Evolutionary conservation across 371 early-diverging fungal species (phyloP), one percentile per base, ranked within the genome.

Genomic region (Mucor mucedo): DNA sequence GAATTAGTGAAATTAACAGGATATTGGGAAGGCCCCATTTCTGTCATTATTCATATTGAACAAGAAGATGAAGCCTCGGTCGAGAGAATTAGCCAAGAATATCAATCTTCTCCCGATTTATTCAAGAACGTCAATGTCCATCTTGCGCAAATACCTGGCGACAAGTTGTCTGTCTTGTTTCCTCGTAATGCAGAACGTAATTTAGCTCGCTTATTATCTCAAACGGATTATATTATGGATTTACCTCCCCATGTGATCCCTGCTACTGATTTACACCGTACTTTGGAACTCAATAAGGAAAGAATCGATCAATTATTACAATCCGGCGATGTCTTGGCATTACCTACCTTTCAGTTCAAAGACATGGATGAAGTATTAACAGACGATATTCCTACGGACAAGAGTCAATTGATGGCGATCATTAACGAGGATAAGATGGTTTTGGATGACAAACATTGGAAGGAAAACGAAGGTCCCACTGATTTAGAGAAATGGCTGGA

Each of bases 181-280:
- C 70, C 79, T 28, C 78, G 76, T 42, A 82, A 82, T 48, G 76
- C 78, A 11, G 78, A 79, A 45, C 76, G 83, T n/a, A 82, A 82
- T 42, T 53, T 82, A 59, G 83, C 83, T 11, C 62, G 83, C 16
- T 40, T 82, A 44, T 75, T 77, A 49, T 71, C 83, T 2, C 71
- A 66, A 10, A 76, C 78, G 2, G 75, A 76, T 14, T 79, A 66
- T 41, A 57, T 79, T 2, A 61, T 70, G 63, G 79, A 78, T 44
- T 63, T 79, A 45, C 75, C 79, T 8, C 52, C 70, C 30, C 63
- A 73, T 49, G 66, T 75, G 6, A 66, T 82, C 3, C 80, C 80
- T 8, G 78, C 73, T 14, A 74, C 80, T 13, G 72, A 76, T 52
- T 42, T 82, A 4, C 73, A 68, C 14, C 67, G 66, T 27, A 82